Evolutionary conservation across 2,329 filamentous ascomycete genomes (phyloP), one percentile per base, ranked within the genome.

Genomic region (Talaromyces sp.): DNA sequence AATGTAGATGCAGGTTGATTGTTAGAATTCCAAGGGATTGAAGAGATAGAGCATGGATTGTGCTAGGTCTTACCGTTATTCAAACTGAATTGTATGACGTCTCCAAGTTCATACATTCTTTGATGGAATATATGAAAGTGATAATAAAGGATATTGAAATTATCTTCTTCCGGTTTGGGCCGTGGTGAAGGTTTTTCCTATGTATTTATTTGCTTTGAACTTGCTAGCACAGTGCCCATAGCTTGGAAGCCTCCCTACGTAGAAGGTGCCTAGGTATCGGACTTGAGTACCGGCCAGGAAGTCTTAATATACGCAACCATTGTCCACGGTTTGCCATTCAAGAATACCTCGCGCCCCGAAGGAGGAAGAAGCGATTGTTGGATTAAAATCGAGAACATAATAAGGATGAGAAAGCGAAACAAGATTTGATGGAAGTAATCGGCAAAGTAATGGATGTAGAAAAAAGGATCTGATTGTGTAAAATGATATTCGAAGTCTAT

Each of bases 11-110:
- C 6, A 45, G 25, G 41, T 10, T 19, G 10, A 28, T 19, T 15
- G 5, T 39, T 8, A 37, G 39, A 40, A 22, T 5, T 36, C 10
- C 11, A 1, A 9, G 17, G 11, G 22, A 2, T 33, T 5, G 19
- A 31, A 11, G 10, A 9, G 10, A 28, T 28, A 28, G 7, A 7
- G 7, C 25, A 7, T 3, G 25, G 25, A 28, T 28, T 7, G 25
- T 3, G 3, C 7, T 3, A 28, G 7, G 25, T 28, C 13, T 55
- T 52, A 56, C 57, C 53, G 6, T 53, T 53, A 22, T 22, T 53
- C 11, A 43, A 56, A 28, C 57, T 56, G 52, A 56, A 59, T 37
- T 59, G 43, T 17, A 59, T 39, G 35, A 52, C 33, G 25, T 59
- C 57, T 40, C 57, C 57, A 11, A 25, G 19, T 52, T 39, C 48